These are phyloP conservation scores for Phaeophleospora eucalypticola DNA, from an alignment of 2,329 filamentous ascomycete species.

Conservation along the genomic window DNA sequence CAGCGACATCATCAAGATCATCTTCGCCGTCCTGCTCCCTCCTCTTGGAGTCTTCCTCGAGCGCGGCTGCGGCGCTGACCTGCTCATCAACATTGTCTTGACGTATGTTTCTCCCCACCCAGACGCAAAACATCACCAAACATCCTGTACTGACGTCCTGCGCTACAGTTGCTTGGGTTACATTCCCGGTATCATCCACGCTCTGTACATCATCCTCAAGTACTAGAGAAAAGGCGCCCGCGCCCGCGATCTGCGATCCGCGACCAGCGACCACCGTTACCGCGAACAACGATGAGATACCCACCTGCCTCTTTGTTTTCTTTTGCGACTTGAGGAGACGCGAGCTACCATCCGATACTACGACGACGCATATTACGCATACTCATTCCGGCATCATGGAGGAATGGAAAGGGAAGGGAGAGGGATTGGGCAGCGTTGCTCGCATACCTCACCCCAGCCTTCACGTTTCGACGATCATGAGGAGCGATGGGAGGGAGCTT, in stretches of 20 bases:
- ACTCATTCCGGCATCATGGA: constrained; percentile 1
- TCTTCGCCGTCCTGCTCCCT: constrained; percentile 84
- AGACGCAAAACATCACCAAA: background rate
- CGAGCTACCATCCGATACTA: background rate
- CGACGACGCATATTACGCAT: background rate
- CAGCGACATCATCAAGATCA: constrained; percentile 74
- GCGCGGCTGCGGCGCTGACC: constrained; percentile 79
- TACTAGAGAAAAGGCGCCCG: constrained; percentile 58
- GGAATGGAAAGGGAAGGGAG: constrained; percentile 2
- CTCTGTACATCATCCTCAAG: constrained; percentile 88
- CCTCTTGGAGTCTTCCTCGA: constrained; percentile 92
- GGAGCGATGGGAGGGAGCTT: no score
- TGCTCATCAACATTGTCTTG: constrained; percentile 76
- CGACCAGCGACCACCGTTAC: background rate
- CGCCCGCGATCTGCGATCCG: no score
- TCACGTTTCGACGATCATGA: no score
- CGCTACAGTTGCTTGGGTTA: constrained; percentile 45
- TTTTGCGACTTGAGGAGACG: background rate
- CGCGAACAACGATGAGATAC: background rate
- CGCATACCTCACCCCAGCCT: background rate
- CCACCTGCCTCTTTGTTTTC: background rate
- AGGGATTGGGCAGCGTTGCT: no score
- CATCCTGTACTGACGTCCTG: background rate
- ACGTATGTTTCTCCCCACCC: background rate
- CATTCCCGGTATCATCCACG: constrained; percentile 72